Evolutionary conservation across 2,329 filamentous ascomycete species (phyloP).

Genomic region (Thyridium curvatum): DNA sequence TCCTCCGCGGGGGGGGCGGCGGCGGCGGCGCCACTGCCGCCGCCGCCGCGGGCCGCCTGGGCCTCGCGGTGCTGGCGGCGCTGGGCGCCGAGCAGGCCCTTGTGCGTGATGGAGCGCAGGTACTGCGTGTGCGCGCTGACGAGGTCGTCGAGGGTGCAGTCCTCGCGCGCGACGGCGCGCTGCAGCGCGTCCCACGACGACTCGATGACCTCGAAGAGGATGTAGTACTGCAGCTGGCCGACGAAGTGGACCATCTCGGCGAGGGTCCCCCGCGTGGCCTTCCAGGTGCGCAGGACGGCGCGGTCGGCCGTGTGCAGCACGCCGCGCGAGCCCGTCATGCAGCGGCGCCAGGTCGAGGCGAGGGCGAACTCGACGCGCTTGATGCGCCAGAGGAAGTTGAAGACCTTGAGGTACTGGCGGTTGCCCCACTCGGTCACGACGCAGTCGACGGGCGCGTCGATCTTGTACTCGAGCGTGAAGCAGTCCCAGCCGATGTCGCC

Average conservation of each 20-base stretch:
- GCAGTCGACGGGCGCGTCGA: constrained; percentile 92
- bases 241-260: constrained; percentile 99
- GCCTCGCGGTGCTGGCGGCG: constrained; percentile 31
- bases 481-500: constrained; percentile 99
- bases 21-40: constrained; percentile 24
- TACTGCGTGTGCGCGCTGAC: constrained; percentile 89
- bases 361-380: constrained; percentile 96
- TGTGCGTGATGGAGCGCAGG: constrained; percentile 89
- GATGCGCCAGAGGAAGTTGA: constrained; percentile 98
- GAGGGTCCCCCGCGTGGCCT: constrained; percentile 77
- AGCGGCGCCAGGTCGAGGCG: constrained; percentile 84
- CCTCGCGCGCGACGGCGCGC: constrained; percentile 68
- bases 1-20: constrained; percentile 54
- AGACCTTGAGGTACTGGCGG: constrained; percentile 95
- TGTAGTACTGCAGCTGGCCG: constrained; percentile 96
- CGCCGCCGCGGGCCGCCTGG: constrained; percentile 20
- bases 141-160: constrained; percentile 88
- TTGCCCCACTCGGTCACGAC: constrained; percentile 95
- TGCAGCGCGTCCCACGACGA: constrained; percentile 91
- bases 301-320: constrained; percentile 71
- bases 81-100: constrained; percentile 80
- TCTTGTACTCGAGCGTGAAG: constrained; percentile 97
- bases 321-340: constrained; percentile 91
- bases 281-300: constrained; percentile 76
- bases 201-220: constrained; percentile 97